These are phyloP conservation scores for Talaromyces sp. DNA, from an alignment of 2,329 filamentous ascomycete species.

Conservation along the genomic window DNA sequence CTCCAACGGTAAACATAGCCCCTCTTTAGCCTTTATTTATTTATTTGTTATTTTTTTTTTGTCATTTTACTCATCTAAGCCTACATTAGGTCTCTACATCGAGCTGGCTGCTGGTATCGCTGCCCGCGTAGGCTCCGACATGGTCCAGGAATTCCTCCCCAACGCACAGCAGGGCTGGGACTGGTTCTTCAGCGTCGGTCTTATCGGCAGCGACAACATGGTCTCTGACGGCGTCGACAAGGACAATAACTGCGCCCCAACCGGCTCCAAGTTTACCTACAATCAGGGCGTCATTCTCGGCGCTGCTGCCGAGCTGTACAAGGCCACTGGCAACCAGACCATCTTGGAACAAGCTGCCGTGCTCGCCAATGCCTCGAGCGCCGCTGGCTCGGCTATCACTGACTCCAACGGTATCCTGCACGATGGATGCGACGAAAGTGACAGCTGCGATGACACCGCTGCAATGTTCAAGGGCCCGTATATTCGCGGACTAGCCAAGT, in stretches of 20 bases:
- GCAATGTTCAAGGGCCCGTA: constrained; percentile 66
- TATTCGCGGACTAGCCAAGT: constrained; percentile 53
- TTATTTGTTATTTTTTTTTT: too few relatives aligned
- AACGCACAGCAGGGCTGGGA: constrained; percentile 2
- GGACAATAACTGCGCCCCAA: constrained; percentile 1
- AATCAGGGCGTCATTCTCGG: constrained; percentile 12
- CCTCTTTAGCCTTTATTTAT: too few relatives aligned
- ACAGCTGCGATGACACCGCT: constrained; percentile 35
- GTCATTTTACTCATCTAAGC: background rate
- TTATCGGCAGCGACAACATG: constrained; percentile 4
- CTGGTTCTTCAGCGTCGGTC: constrained; percentile 9
- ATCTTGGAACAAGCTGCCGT: constrained; percentile 35
- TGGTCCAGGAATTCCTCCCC: background rate
- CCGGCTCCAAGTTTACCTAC: constrained; percentile 2
- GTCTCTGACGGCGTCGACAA: constrained; percentile 5
- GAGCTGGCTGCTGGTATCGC: constrained; percentile 8
- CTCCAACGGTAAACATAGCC: constrained; percentile 9
- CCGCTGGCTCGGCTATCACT: constrained; percentile 12
- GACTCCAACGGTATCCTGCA: constrained; percentile 41
- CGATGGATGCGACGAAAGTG: constrained; percentile 46
- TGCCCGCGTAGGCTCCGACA: constrained; percentile 1
- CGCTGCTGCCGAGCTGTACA: constrained; percentile 10
- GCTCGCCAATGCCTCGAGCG: constrained; percentile 48
- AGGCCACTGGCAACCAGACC: constrained; percentile 2
- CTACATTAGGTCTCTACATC: constrained; percentile 5